phyloP scores from a whole-genome alignment of 2,329 filamentous ascomycete genomes.

The Apiospora pterosperma region DNA sequence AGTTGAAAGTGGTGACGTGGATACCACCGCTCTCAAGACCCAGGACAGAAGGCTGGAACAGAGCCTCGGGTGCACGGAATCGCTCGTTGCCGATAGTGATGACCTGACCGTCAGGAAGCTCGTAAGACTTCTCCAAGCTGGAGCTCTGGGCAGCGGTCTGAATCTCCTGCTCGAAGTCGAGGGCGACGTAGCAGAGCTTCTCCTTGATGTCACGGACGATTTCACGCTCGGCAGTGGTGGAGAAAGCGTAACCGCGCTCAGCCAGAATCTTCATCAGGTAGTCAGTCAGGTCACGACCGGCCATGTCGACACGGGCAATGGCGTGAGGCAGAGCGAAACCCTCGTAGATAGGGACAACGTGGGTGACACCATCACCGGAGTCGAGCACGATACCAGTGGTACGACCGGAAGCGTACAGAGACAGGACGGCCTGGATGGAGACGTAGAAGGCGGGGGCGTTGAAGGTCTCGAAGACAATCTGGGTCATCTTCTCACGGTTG shows the following conservation, averaged over 20 bases:
- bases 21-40: slow-evolving; percentile 99
- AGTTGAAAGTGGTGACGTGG: slow-evolving; percentile 99
- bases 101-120: slow-evolving; percentile 98
- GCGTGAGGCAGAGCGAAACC: slow-evolving; percentile 99
- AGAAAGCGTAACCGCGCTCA: slow-evolving; percentile 99
- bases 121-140: slow-evolving; percentile 99
- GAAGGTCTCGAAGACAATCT: slow-evolving; percentile 99
- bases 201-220: slow-evolving; percentile 99
- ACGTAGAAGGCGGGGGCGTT: slow-evolving; percentile 99
- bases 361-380: slow-evolving; percentile 99
- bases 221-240: slow-evolving; percentile 99
- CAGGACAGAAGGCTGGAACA: slow-evolving; percentile 98
- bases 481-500: slow-evolving; percentile 99
- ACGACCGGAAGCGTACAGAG: slow-evolving; percentile 99
- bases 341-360: slow-evolving; percentile 99
- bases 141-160: slow-evolving; percentile 99
- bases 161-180: slow-evolving; percentile 99
- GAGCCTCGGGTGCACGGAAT: slow-evolving; percentile 98
- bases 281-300: slow-evolving; percentile 98
- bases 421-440: slow-evolving; percentile 99
- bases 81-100: slow-evolving; percentile 99
- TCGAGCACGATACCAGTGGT: slow-evolving; percentile 99
- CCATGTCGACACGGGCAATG: slow-evolving; percentile 99
- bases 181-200: slow-evolving; percentile 99
- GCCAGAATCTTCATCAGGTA: slow-evolving; percentile 99